These are phyloP conservation scores for Exophiala oligosperma DNA, from an alignment of 2,329 filamentous ascomycete species.

Conservation along the genomic window DNA sequence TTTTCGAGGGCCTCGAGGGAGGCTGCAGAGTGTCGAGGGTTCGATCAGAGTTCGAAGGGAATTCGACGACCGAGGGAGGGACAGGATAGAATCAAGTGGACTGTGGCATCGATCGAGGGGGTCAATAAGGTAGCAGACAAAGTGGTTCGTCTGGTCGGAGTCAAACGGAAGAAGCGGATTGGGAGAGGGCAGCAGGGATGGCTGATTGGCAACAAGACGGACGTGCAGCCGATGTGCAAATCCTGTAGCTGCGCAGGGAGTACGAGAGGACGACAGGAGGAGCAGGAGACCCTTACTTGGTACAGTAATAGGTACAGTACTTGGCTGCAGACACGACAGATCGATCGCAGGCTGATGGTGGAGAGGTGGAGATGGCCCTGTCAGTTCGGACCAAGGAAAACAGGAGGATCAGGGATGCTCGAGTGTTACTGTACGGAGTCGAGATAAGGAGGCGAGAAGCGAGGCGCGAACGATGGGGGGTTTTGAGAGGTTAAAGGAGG, in stretches of 20 bases:
- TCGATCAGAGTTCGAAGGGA: background rate
- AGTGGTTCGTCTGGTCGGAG: background rate
- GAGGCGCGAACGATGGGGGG: background rate
- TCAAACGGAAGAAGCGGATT: slow-evolving; percentile 1
- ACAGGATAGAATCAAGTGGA: background rate
- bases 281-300: too few relatives aligned
- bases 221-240: background rate
- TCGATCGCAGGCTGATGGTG: background rate
- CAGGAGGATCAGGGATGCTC: background rate
- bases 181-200: background rate
- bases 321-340: background rate
- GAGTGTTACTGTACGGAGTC: background rate
- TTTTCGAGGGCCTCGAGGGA: background rate
- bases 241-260: too few relatives aligned
- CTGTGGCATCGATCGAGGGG: background rate
- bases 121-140: background rate
- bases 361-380: background rate
- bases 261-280: too few relatives aligned
- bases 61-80: slow-evolving; percentile 2
- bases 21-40: background rate
- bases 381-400: slow-evolving; percentile 1
- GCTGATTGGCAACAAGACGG: background rate
- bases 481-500: too few relatives aligned
- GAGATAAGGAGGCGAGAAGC: background rate
- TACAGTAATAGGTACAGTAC: background rate